These are phyloP conservation scores for Alternaria metachromatica DNA, from an alignment of 2,329 filamentous ascomycete genomes.

Conservation along the genomic window DNA sequence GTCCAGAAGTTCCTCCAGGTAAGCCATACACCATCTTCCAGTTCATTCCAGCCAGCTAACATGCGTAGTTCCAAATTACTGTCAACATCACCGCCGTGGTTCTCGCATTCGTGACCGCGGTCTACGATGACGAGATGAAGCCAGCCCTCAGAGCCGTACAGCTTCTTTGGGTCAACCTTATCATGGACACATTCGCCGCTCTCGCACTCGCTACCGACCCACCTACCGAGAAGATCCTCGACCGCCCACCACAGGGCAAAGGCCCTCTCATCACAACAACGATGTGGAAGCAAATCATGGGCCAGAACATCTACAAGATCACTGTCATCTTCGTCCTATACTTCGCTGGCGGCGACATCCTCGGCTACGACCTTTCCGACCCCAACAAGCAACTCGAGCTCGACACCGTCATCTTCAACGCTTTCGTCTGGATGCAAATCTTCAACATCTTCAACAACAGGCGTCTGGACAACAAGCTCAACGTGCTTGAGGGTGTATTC, in stretches of 20 bases:
- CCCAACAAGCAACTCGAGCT: conserved; percentile 52
- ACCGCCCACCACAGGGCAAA: conserved; percentile 82
- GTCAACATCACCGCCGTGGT: conserved; percentile 98
- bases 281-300: conserved; percentile 72
- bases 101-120: conserved; percentile 96
- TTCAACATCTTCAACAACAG: conserved; percentile 74
- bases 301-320: conserved; percentile 67
- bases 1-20: conserved; percentile 91
- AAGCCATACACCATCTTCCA: conserved; percentile 42
- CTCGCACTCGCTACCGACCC: conserved; percentile 97
- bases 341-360: conserved; percentile 65
- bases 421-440: conserved; percentile 75
- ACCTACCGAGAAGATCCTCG: conserved; percentile 93
- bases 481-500: conserved; percentile 65
- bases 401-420: conserved; percentile 72
- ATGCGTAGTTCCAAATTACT: conserved; percentile 78
- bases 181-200: conserved; percentile 93
- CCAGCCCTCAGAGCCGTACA: conserved; percentile 95
- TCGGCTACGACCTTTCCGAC: conserved; percentile 57
- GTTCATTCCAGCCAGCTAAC: conserved; percentile 4
- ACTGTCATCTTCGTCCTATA: conserved; percentile 65
- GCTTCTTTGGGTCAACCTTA: conserved; percentile 95
- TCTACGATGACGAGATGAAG: conserved; percentile 80
- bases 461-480: conserved; percentile 68
- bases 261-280: conserved; percentile 72